phyloP scores from a whole-genome alignment of 2,329 filamentous ascomycete species.

The Aquanectria penicillioides region DNA sequence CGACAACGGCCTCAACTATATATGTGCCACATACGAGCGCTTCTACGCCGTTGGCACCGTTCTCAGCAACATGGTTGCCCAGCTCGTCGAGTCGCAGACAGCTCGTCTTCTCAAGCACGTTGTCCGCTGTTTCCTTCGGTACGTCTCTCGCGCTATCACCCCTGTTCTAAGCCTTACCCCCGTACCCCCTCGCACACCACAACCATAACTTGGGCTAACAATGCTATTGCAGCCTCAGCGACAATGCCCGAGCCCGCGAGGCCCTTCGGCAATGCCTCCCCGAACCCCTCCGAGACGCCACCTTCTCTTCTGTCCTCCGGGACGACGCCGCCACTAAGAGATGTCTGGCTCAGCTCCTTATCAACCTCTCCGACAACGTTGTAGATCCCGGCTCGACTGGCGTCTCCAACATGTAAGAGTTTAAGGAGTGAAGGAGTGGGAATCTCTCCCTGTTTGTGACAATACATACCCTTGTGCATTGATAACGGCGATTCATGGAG shows the following conservation, averaged over 20 bases:
- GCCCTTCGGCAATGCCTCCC: slow-evolving; percentile 95
- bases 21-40: slow-evolving; percentile 97
- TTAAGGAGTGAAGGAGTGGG: slow-evolving; percentile 25
- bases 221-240: slow-evolving; percentile 74
- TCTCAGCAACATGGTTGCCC: slow-evolving; percentile 97
- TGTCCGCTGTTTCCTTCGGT: slow-evolving; percentile 95
- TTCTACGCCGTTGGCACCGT: slow-evolving; percentile 99
- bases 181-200: not conserved
- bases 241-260: slow-evolving; percentile 95
- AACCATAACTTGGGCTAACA: slow-evolving; percentile 19
- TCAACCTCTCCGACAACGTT: slow-evolving; percentile 93
- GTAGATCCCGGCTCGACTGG: slow-evolving; percentile 57
- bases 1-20: slow-evolving; percentile 96
- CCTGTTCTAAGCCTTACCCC: no score
- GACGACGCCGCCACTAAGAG: slow-evolving; percentile 98
- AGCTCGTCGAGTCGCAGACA: slow-evolving; percentile 97
- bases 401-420: slow-evolving; percentile 47
- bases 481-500: slow-evolving; percentile 41
- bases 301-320: slow-evolving; percentile 93
- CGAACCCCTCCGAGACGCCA: slow-evolving; percentile 97
- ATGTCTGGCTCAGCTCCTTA: slow-evolving; percentile 94
- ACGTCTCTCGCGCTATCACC: no score
- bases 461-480: slow-evolving; percentile 43
- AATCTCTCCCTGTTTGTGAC: slow-evolving; percentile 37
- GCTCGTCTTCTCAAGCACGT: slow-evolving; percentile 96